Evolutionary conservation across 345 rosid genomes (phyloP).

Genomic region (Rhodamnia argentea): DNA sequence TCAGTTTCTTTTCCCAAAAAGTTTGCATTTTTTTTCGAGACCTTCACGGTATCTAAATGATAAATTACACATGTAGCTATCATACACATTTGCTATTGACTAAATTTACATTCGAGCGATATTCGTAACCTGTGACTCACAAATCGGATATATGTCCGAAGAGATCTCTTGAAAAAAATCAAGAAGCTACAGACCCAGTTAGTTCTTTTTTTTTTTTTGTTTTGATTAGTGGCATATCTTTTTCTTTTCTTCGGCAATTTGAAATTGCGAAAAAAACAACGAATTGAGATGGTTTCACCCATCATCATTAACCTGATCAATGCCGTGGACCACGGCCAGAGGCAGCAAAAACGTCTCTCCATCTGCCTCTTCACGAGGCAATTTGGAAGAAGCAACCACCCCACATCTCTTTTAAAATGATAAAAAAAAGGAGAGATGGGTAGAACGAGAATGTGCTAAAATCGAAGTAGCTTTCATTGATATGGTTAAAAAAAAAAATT

Average conservation of each 20-base stretch:
- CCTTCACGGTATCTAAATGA: accelerated
- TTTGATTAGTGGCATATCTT: neutral
- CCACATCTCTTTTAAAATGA: neutral
- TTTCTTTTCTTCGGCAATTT: neutral
- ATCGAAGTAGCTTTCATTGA: neutral
- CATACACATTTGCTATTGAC: neutral
- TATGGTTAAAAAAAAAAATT: neutral
- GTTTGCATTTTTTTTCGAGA: too few species aligned
- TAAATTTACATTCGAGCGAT: too few species aligned
- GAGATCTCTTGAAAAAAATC: neutral
- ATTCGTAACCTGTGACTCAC: too few species aligned
- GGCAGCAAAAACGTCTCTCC: neutral
- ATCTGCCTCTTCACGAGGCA: neutral
- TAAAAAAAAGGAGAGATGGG: neutral
- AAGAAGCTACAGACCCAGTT: neutral
- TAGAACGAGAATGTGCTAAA: neutral
- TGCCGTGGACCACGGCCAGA: neutral
- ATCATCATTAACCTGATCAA: neutral
- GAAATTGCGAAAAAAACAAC: neutral
- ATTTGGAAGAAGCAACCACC: neutral
- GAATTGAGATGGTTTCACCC: neutral
- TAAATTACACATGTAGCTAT: neutral
- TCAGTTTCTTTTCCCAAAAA: too few species aligned
- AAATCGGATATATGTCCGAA: neutral
- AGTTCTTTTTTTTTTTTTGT: neutral